phyloP scores from a whole-genome alignment of 768 basidiomycete species.

The Lentinula edodes region DNA sequence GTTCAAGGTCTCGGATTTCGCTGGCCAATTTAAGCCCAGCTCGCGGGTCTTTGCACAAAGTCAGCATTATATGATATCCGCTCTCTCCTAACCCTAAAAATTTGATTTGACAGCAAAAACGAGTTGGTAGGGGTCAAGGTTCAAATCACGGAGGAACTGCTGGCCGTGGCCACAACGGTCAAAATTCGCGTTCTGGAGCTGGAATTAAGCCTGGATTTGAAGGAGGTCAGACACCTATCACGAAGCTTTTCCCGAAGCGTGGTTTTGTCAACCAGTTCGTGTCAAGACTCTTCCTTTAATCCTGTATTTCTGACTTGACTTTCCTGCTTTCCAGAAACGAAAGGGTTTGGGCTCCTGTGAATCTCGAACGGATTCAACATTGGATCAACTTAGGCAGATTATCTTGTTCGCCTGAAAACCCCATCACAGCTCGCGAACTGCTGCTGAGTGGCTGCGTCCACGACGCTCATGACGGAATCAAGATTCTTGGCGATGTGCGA shows the following conservation, averaged over 20 bases:
- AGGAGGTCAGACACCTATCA: conserved; percentile 94
- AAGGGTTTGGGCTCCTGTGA: conserved; percentile 76
- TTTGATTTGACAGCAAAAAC: conserved; percentile 65
- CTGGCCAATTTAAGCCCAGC: not conserved
- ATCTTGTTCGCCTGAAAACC: conserved; percentile 66
- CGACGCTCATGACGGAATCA: conserved; percentile 85
- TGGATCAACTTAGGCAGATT: conserved; percentile 88
- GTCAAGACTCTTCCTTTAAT: not conserved
- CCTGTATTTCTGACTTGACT: not conserved
- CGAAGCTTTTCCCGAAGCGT: conserved; percentile 85
- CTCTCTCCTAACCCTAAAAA: not conserved
- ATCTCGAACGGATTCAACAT: conserved; percentile 81
- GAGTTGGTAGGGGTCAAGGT: conserved; percentile 90
- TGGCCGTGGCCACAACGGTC: conserved; percentile 92
- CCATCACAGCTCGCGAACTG: conserved; percentile 85
- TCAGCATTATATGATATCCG: not conserved
- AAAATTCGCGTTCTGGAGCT: conserved; percentile 87
- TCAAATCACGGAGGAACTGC: conserved; percentile 90
- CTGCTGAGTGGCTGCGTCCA: conserved; percentile 87
- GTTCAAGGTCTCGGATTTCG: not conserved
- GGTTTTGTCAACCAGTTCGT: conserved; percentile 87
- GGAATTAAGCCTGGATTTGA: conserved; percentile 86
- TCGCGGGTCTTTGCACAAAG: not conserved
- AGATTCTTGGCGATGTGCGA: conserved; percentile 80
- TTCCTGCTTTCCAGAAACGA: conserved; percentile 44